These are phyloP conservation scores for Claviceps quebecensis DNA, from an alignment of 2,329 filamentous ascomycete species.

Conservation along the genomic window DNA sequence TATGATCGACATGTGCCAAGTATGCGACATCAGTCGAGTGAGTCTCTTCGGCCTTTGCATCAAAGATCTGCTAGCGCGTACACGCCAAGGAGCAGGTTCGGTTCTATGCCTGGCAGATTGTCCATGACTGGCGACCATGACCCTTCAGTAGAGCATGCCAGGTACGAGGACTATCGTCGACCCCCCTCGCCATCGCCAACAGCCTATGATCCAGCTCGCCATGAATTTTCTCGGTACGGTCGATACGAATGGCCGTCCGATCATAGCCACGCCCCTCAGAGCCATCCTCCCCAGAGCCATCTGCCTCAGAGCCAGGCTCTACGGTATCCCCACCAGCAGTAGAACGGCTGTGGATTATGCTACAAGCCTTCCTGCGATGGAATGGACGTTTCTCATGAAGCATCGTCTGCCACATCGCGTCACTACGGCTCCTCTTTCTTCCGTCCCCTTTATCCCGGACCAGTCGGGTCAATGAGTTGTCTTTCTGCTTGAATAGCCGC, in stretches of 20 bases:
- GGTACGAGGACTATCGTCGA: slow-evolving; percentile 1
- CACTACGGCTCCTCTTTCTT: background rate
- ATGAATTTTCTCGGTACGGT: background rate
- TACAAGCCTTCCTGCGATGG: background rate
- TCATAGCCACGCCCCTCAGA: background rate
- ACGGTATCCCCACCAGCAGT: background rate
- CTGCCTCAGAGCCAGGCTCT: background rate
- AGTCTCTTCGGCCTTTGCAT: slow-evolving; percentile 9
- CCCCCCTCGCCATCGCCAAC: slow-evolving; percentile 1
- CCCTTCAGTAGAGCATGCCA: background rate
- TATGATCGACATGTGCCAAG: background rate
- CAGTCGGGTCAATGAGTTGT: background rate
- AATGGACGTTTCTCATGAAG: background rate
- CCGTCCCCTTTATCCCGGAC: slow-evolving; percentile 1
- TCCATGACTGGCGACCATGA: slow-evolving; percentile 10
- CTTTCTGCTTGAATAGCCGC: background rate
- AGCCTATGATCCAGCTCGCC: slow-evolving; percentile 4
- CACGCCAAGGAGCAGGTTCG: slow-evolving; percentile 7
- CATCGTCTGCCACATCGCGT: background rate
- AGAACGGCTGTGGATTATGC: background rate
- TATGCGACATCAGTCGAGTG: background rate
- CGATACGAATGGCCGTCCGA: slow-evolving; percentile 1
- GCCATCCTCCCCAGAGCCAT: no score
- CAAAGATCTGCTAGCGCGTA: slow-evolving; percentile 13
- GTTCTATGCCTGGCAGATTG: slow-evolving; percentile 6